phyloP scores from a whole-genome alignment of 2,329 filamentous ascomycete genomes.

The Sclerotinia subarctica region DNA sequence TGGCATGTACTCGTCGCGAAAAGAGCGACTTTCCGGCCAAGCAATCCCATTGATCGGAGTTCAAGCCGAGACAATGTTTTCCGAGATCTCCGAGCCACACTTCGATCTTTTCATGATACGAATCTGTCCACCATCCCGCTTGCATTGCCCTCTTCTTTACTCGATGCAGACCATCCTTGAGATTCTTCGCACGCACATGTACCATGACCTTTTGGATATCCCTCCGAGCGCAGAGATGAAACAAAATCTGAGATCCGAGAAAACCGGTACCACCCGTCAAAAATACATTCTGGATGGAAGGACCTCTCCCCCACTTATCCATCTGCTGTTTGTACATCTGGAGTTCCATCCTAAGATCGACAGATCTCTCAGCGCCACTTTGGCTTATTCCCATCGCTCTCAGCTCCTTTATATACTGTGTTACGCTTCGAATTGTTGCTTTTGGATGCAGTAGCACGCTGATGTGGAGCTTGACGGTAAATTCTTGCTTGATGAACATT shows the following conservation, averaged over 20 bases:
- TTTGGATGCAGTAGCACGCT: constrained; percentile 8
- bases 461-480: constrained; percentile 12
- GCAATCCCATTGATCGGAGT: constrained; percentile 58
- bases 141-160: constrained; percentile 23
- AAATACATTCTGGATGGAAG: constrained; percentile 27
- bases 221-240: constrained; percentile 23
- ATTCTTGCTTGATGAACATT: constrained; percentile 20
- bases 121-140: constrained; percentile 30
- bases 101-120: constrained; percentile 23
- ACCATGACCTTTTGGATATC: constrained; percentile 27
- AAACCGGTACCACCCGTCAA: constrained; percentile 45
- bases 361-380: neutral
- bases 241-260: constrained; percentile 42
- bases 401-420: constrained; percentile 3
- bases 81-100: constrained; percentile 63
- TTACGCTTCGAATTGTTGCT: constrained; percentile 16
- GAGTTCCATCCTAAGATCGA: constrained; percentile 17
- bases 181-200: constrained; percentile 26
- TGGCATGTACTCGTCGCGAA: constrained; percentile 55
- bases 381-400: neutral
- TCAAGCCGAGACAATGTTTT: constrained; percentile 67
- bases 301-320: neutral
- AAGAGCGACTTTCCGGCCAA: constrained; percentile 46
- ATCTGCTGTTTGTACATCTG: constrained; percentile 17
- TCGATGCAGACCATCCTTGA: constrained; percentile 21